Percentiles rank a stretch among this genome's conserved stretches.
These are phyloP conservation scores for Peribolospora baueri DNA, from an alignment of 768 basidiomycete genomes.

Conservation along the genomic window DNA sequence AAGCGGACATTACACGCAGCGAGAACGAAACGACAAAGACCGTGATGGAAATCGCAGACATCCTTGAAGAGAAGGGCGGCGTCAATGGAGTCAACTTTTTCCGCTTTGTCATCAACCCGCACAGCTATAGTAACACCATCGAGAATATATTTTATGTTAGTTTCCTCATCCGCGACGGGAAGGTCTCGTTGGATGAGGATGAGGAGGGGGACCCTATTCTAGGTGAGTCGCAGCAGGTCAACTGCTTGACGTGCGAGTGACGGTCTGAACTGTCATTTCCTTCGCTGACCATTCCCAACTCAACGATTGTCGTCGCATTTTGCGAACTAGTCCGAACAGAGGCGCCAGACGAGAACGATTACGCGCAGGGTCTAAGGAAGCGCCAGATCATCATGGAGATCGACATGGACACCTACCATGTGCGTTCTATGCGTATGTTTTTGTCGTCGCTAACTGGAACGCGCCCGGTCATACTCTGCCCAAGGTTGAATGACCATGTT, in stretches of 20 bases:
- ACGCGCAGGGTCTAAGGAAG: constrained; percentile 37
- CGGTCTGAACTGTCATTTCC: background rate
- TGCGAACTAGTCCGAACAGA: constrained; percentile 31
- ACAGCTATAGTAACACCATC: constrained; percentile 74
- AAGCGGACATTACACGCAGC: constrained; percentile 57
- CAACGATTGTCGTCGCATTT: background rate
- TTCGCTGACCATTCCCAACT: background rate
- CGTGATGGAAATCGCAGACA: constrained; percentile 39
- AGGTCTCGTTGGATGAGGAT: constrained; percentile 32
- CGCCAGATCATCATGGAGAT: constrained; percentile 77
- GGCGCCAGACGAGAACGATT: constrained; percentile 37
- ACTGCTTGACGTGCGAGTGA: constrained; percentile 9
- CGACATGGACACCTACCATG: constrained; percentile 73
- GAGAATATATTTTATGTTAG: constrained; percentile 92
- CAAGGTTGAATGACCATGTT: background rate
- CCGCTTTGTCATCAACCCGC: constrained; percentile 64
- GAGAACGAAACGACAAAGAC: constrained; percentile 79
- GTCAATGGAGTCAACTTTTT: constrained; percentile 49
- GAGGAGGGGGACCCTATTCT: constrained; percentile 46
- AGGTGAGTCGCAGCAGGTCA: constrained; percentile 25
- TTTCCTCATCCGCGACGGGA: constrained; percentile 69
- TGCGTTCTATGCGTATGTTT: constrained; percentile 18
- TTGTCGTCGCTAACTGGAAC: background rate
- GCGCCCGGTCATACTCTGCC: background rate
- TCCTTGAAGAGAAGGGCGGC: constrained; percentile 26